These are phyloP conservation scores for Coccomyxa sp. DNA, from an alignment of 139 green algal species.

Conservation along the genomic window DNA sequence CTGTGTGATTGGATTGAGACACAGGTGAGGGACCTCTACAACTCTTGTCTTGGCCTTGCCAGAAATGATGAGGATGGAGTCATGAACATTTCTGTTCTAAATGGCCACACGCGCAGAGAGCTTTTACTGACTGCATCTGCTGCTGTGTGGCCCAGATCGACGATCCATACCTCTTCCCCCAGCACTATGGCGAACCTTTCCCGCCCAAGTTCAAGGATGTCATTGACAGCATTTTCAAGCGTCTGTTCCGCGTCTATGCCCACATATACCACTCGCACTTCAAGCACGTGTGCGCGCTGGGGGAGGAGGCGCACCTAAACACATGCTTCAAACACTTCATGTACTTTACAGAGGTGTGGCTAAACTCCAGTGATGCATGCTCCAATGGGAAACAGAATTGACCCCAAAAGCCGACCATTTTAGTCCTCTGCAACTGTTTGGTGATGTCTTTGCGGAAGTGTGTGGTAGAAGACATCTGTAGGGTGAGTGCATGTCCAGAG, in stretches of 20 bases:
- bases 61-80: background rate
- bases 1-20: conserved; percentile 97
- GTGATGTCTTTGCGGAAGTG: background rate
- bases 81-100: too few species aligned
- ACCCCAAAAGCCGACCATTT: background rate
- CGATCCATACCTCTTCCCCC: conserved; percentile 84
- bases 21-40: conserved; percentile 54
- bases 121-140: background rate
- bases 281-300: conserved; percentile 62
- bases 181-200: conserved; percentile 79
- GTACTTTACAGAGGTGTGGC: conserved; percentile 73
- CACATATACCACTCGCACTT: conserved; percentile 99
- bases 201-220: conserved; percentile 81
- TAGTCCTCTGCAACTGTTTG: background rate
- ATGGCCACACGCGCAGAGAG: background rate
- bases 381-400: background rate
- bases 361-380: background rate
- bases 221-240: conserved; percentile 92
- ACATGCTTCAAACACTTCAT: conserved; percentile 99
- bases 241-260: conserved; percentile 97
- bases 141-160: conserved; percentile 64
- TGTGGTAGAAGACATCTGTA: background rate
- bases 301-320: conserved; percentile 94
- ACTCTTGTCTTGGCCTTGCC: too few species aligned
- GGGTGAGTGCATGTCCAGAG: background rate